Percentiles rank a stretch among this genome's conserved stretches.
Conservation (phyloP, 176 grass and related monocot genomes). For the Elaeis guineensis region DNA sequence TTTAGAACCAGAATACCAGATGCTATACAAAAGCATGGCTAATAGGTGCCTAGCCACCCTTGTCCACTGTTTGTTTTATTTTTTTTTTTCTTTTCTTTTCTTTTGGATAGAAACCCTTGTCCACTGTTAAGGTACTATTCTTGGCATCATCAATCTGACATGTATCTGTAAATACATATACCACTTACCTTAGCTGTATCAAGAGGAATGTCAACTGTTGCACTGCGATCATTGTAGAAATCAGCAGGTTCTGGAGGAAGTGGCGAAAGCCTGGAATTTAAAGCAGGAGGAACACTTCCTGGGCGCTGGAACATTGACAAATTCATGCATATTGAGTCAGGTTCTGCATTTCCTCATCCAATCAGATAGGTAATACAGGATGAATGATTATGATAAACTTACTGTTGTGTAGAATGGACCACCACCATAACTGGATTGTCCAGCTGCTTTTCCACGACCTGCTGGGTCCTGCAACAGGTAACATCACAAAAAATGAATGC, state of each 20-base stretch:
- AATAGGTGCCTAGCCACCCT: no score
- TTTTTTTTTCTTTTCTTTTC: no score
- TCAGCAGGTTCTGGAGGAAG: constrained; percentile 76
- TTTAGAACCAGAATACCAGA: no score
- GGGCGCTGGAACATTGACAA: constrained; percentile 34
- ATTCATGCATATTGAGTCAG: no score
- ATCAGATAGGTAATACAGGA: no score
- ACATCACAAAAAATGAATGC: not conserved
- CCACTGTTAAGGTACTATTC: no score
- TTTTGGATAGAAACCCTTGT: no score
- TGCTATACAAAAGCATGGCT: no score
- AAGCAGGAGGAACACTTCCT: constrained; percentile 44
- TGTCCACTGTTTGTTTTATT: no score
- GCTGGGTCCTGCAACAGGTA: constrained; percentile 25
- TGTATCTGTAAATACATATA: no score
- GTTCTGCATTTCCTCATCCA: no score
- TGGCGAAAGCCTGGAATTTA: constrained; percentile 80
- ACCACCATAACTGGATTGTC: constrained; percentile 50
- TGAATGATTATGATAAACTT: constrained; percentile 2
- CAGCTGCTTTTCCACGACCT: constrained; percentile 33
- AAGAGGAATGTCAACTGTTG: constrained; percentile 73
- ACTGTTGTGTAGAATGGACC: constrained; percentile 55
- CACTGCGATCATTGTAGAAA: constrained; percentile 73
- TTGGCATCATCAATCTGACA: no score
- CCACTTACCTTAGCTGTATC: constrained; percentile 44